Percentiles rank a stretch among this genome's conserved stretches.
phyloP scores from a whole-genome alignment of 805 yeast species.

The Priceomyces medius region DNA sequence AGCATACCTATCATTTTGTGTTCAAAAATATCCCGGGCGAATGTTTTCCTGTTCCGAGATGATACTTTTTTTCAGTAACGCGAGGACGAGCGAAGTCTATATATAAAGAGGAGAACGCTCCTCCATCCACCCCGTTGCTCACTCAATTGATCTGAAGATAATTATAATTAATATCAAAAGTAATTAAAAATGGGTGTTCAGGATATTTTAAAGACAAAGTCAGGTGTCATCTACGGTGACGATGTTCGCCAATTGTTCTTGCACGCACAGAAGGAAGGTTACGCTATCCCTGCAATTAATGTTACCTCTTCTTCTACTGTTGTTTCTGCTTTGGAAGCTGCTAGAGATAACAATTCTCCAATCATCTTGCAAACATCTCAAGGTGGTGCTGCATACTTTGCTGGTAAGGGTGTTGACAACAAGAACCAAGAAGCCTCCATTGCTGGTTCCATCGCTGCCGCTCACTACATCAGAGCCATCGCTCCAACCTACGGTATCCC shows the following conservation, averaged over 20 bases:
- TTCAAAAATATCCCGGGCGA: conserved; percentile 11
- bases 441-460: conserved; percentile 95
- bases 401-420: conserved; percentile 98
- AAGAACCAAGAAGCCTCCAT: conserved; percentile 91
- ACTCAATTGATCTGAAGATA: conserved; percentile 1
- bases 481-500: conserved; percentile 97
- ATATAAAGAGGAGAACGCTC: conserved; percentile 10
- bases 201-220: conserved; percentile 81
- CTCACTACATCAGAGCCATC: conserved; percentile 93
- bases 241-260: conserved; percentile 85
- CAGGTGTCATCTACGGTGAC: conserved; percentile 99
- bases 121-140: not conserved
- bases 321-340: conserved; percentile 49
- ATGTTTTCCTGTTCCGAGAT: conserved; percentile 9
- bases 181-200: conserved; percentile 51
- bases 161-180: not conserved
- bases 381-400: conserved; percentile 99
- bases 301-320: conserved; percentile 97
- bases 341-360: conserved; percentile 67
- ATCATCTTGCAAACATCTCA: conserved; percentile 95
- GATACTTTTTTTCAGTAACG: conserved; percentile 8
- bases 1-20: not conserved
- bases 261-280: conserved; percentile 89
- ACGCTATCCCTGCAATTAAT: conserved; percentile 98
- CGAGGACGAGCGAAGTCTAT: conserved; percentile 1